Evolutionary conservation across 352 stramenopile species (phyloP).

Genomic region (Elongisporangium prolatum): DNA sequence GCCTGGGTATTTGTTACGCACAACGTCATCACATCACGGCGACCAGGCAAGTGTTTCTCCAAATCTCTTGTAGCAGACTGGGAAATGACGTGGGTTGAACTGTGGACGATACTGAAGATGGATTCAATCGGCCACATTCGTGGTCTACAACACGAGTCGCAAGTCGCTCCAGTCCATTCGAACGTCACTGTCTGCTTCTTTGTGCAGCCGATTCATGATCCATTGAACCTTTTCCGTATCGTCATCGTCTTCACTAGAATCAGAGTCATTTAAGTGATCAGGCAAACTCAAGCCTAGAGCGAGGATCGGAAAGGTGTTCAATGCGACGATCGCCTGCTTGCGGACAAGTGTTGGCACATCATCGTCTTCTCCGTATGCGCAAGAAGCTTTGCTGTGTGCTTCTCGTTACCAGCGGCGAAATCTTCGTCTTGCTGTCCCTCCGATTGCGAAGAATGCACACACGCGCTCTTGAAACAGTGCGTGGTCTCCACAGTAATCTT

Average conservation of each 20-base stretch:
- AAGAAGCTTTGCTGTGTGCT: conserved; percentile 38
- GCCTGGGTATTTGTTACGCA: conserved; percentile 6
- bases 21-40: conserved; percentile 17
- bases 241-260: conserved; percentile 26
- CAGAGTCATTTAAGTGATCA: conserved; percentile 17
- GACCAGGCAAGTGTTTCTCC: conserved; percentile 34
- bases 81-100: conserved; percentile 11
- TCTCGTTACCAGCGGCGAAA: conserved; percentile 18
- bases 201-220: conserved; percentile 29
- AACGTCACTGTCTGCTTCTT: conserved; percentile 28
- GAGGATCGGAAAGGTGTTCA: conserved; percentile 42
- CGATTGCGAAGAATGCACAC: conserved; percentile 49
- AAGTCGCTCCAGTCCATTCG: conserved; percentile 33
- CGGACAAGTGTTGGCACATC: conserved; percentile 23
- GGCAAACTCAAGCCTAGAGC: conserved; percentile 33
- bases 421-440: conserved; percentile 24
- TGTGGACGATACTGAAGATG: conserved; percentile 21
- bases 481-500: conserved; percentile 42
- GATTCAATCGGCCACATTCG: conserved; percentile 34
- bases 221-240: conserved; percentile 37
- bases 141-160: conserved; percentile 30
- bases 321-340: conserved; percentile 28
- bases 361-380: conserved; percentile 23
- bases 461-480: conserved; percentile 53
- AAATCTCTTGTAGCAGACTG: conserved; percentile 54